Percentiles rank a stretch among this genome's conserved stretches.
These are phyloP conservation scores for Chenopodium quinoa DNA, from an alignment of 148 eudicot genomes.

Conservation along the genomic window DNA sequence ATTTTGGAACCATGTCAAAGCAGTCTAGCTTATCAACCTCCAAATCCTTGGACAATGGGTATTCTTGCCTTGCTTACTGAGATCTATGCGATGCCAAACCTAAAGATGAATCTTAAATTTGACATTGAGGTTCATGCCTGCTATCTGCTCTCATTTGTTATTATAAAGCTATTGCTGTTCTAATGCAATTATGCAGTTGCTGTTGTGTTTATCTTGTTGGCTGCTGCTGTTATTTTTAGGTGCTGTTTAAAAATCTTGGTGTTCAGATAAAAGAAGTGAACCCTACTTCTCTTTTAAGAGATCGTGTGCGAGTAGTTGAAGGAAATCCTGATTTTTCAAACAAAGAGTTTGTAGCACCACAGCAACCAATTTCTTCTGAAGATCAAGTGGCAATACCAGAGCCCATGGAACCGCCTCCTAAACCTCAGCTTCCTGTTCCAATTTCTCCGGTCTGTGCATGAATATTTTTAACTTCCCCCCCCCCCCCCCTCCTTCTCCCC, in stretches of 20 bases:
- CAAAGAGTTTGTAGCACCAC: conserved; percentile 68
- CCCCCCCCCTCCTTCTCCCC: not conserved
- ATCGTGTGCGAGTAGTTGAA: conserved; percentile 66
- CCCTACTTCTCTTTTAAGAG: conserved; percentile 76
- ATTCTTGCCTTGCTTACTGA: conserved; percentile 79
- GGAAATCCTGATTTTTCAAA: conserved; percentile 95
- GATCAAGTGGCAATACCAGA: conserved; percentile 8
- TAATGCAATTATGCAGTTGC: not conserved
- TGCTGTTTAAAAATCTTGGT: conserved; percentile 79
- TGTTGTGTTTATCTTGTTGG: not conserved
- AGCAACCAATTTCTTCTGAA: conserved; percentile 44
- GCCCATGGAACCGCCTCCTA: conserved; percentile 59
- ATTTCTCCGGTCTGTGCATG: conserved; percentile 57
- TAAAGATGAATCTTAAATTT: conserved; percentile 95
- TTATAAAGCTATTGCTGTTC: not conserved
- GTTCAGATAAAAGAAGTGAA: conserved; percentile 76
- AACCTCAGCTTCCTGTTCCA: conserved; percentile 58
- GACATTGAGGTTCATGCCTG: conserved; percentile 76
- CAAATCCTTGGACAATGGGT: conserved; percentile 98
- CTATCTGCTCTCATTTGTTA: not conserved
- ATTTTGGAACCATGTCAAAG: conserved; percentile 79
- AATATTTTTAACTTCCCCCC: not conserved
- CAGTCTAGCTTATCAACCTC: conserved; percentile 91
- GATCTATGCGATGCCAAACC: conserved; percentile 92
- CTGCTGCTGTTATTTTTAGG: conserved; percentile 43